Percentiles rank a stretch among this genome's conserved stretches.
phyloP scores from a whole-genome alignment of 1,284 basidiomycete species.

The Thecaphora frezii region DNA sequence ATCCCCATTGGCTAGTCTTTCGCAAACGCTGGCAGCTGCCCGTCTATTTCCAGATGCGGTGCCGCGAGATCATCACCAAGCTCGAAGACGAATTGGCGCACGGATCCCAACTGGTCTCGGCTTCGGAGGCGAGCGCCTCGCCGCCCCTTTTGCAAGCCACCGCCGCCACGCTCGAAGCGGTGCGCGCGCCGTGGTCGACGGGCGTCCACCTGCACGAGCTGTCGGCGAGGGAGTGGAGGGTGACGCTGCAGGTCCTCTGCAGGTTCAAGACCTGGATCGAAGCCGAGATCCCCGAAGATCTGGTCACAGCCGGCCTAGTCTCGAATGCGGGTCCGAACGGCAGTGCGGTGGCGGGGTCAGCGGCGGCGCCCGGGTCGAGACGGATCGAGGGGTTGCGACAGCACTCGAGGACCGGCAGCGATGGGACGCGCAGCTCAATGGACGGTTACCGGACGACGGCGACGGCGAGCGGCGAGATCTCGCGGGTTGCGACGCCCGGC shows the following conservation, averaged over 20 bases:
- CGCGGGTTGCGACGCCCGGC: too few species aligned
- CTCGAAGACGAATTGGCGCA: conserved; percentile 22
- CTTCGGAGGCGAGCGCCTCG: neutral
- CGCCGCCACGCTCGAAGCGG: conserved; percentile 21
- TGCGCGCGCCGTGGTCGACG: conserved; percentile 35
- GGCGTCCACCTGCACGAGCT: conserved; percentile 43
- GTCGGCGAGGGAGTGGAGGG: conserved; percentile 46
- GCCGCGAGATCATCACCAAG: conserved; percentile 79
- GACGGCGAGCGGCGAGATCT: too few species aligned
- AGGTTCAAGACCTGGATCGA: conserved; percentile 51
- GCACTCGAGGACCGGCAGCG: too few species aligned
- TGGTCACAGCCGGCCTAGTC: neutral
- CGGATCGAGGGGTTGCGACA: too few species aligned
- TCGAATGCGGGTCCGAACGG: neutral
- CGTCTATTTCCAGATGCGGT: conserved; percentile 95
- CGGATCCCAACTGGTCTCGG: neutral
- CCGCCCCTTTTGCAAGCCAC: conserved; percentile 15
- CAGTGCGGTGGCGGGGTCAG: neutral
- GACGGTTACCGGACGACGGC: too few species aligned
- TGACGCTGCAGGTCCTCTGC: conserved; percentile 51
- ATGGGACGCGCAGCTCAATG: too few species aligned
- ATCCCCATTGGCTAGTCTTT: conserved; percentile 73
- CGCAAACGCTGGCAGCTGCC: conserved; percentile 89
- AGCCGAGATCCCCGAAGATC: conserved; percentile 12
- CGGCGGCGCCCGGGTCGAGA: too few species aligned